phyloP scores from a whole-genome alignment of 805 yeast genomes.

The Saturnispora sanitii region DNA sequence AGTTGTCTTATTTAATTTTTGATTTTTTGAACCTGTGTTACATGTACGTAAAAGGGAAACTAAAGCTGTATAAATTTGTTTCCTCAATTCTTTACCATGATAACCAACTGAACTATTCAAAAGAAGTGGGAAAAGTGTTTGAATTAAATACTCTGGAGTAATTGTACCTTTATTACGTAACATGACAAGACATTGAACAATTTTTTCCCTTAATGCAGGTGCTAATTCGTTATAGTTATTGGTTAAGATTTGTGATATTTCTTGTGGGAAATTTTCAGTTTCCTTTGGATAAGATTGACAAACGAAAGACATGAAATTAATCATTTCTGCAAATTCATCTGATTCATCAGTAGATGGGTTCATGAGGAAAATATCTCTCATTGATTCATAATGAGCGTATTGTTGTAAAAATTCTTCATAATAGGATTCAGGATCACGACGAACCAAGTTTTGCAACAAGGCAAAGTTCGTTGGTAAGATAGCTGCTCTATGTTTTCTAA shows the following conservation, averaged over 20 bases:
- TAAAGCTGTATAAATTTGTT: constrained; percentile 71
- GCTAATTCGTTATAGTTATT: constrained; percentile 74
- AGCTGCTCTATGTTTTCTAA: constrained; percentile 82
- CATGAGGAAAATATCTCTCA: constrained; percentile 74
- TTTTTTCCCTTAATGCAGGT: constrained; percentile 84
- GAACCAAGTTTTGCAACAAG: constrained; percentile 80
- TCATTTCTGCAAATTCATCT: constrained; percentile 68
- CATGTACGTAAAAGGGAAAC: constrained; percentile 71
- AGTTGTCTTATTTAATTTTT: constrained; percentile 77
- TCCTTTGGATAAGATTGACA: constrained; percentile 85
- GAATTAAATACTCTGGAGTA: constrained; percentile 69
- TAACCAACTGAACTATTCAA: constrained; percentile 39
- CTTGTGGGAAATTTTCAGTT: constrained; percentile 76
- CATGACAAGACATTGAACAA: constrained; percentile 83
- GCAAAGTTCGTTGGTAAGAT: constrained; percentile 88
- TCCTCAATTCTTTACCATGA: constrained; percentile 74
- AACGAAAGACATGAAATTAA: constrained; percentile 88
- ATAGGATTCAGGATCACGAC: constrained; percentile 90
- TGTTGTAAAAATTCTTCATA: constrained; percentile 91
- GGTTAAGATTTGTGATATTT: constrained; percentile 54
- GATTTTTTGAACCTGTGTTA: constrained; percentile 83
- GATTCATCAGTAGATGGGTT: constrained; percentile 55
- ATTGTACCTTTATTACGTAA: constrained; percentile 77
- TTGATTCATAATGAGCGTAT: constrained; percentile 83
- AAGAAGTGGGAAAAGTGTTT: constrained; percentile 80